A percentile compares a stretch with the other conserved stretches of the same genome.
Conservation (phyloP, 331 rosid genomes). For the Stylosanthes scabra region DNA sequence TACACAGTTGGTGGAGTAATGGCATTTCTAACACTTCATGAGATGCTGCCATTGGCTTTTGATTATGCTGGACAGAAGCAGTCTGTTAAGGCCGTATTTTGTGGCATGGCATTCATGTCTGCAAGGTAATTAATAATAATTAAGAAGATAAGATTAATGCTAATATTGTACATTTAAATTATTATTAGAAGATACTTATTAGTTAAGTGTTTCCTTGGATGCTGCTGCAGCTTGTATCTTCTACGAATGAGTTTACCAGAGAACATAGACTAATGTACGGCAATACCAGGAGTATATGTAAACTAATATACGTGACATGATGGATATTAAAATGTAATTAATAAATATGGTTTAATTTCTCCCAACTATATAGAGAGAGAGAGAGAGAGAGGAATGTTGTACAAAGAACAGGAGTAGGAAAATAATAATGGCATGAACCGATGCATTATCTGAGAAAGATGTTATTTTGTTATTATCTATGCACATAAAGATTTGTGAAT, state of each 20-base stretch:
- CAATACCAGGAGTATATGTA: no score
- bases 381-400: no score
- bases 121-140: constrained; percentile 62
- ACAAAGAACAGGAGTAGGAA: no score
- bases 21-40: constrained; percentile 93
- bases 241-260: constrained; percentile 86
- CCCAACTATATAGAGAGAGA: no score
- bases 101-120: constrained; percentile 98
- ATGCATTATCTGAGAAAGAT: no score
- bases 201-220: constrained; percentile 24
- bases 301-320: no score
- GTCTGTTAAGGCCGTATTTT: constrained; percentile 85
- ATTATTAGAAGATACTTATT: no score
- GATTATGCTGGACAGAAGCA: constrained; percentile 91
- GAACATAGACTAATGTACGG: constrained; percentile 59
- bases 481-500: no score
- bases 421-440: no score
- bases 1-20: constrained; percentile 88
- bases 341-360: background rate
- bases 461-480: no score
- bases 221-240: constrained; percentile 74
- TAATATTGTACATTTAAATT: no score
- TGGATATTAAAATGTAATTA: background rate
- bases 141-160: background rate
- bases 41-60: constrained; percentile 92